Percentiles rank a stretch among this genome's conserved stretches.
Conservation (phyloP, 306 rosid genomes). For the Fragaria ananassa region DNA sequence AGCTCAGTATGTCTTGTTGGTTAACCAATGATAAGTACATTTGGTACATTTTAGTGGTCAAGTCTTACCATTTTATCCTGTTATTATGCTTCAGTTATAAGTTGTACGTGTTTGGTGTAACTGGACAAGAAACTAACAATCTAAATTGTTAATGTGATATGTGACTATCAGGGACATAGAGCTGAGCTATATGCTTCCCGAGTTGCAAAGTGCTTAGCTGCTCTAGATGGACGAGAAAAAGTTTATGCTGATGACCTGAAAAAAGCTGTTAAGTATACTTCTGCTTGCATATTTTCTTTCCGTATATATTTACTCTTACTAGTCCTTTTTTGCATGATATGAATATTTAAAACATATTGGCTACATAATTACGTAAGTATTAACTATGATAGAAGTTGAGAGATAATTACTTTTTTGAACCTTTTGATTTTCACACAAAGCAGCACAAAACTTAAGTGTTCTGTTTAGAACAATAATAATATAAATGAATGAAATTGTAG, state of each 20-base stretch:
- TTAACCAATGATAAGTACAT: too few species aligned
- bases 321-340: neutral
- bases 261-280: slow-evolving; percentile 77
- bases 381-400: neutral
- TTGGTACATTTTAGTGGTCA: neutral
- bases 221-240: slow-evolving; percentile 93
- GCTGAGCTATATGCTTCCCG: slow-evolving; percentile 97
- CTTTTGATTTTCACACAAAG: neutral
- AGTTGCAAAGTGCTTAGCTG: slow-evolving; percentile 91
- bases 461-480: neutral
- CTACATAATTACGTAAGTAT: neutral
- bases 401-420: neutral
- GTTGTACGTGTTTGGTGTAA: slow-evolving; percentile 1
- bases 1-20: neutral
- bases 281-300: slow-evolving; percentile 21
- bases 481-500: neutral
- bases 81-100: neutral
- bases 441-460: neutral
- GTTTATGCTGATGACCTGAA: slow-evolving; percentile 87
- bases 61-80: slow-evolving; percentile 5
- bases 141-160: slow-evolving; percentile 25
- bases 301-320: neutral
- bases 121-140: slow-evolving; percentile 12
- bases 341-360: neutral
- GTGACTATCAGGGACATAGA: slow-evolving; percentile 86